These are phyloP conservation scores for Intubia oerlemansii DNA, from an alignment of 2,329 filamentous ascomycete species.

Conservation along the genomic window DNA sequence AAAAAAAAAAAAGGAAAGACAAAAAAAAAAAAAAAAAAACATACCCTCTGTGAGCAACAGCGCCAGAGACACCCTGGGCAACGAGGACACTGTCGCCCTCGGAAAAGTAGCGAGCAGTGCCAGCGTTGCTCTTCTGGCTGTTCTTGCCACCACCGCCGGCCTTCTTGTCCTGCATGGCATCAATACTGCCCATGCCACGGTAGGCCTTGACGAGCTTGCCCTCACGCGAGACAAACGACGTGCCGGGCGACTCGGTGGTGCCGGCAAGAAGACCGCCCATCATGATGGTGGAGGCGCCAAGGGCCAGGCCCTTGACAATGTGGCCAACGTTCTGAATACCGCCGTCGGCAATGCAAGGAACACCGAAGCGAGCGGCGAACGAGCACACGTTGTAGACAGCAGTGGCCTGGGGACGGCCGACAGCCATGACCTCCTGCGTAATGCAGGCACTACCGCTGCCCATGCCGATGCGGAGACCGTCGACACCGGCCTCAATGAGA, in stretches of 20 bases:
- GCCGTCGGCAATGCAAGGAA: slow-evolving; percentile 94
- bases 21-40: too few species aligned
- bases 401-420: slow-evolving; percentile 86
- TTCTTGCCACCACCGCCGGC: slow-evolving; percentile 54
- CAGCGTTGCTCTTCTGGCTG: slow-evolving; percentile 67
- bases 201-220: slow-evolving; percentile 98
- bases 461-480: slow-evolving; percentile 97
- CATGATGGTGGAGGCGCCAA: slow-evolving; percentile 93
- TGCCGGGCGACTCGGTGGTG: slow-evolving; percentile 91
- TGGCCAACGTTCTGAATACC: slow-evolving; percentile 97
- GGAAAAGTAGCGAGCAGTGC: slow-evolving; percentile 94
- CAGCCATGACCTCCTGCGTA: slow-evolving; percentile 98
- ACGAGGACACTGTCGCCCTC: slow-evolving; percentile 89
- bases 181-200: slow-evolving; percentile 96
- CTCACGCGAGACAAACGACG: slow-evolving; percentile 88
- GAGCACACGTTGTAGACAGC: slow-evolving; percentile 75
- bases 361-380: slow-evolving; percentile 83
- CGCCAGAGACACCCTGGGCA: slow-evolving; percentile 85
- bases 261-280: slow-evolving; percentile 96
- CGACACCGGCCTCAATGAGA: slow-evolving; percentile 81
- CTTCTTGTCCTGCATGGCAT: slow-evolving; percentile 99
- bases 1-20: too few species aligned
- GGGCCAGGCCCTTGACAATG: slow-evolving; percentile 92
- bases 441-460: slow-evolving; percentile 96
- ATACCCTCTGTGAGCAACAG: slow-evolving; percentile 56